Base-by-base conservation (phyloP, 768 basidiomycete genomes). In the Tulasnella sp. region DNA sequence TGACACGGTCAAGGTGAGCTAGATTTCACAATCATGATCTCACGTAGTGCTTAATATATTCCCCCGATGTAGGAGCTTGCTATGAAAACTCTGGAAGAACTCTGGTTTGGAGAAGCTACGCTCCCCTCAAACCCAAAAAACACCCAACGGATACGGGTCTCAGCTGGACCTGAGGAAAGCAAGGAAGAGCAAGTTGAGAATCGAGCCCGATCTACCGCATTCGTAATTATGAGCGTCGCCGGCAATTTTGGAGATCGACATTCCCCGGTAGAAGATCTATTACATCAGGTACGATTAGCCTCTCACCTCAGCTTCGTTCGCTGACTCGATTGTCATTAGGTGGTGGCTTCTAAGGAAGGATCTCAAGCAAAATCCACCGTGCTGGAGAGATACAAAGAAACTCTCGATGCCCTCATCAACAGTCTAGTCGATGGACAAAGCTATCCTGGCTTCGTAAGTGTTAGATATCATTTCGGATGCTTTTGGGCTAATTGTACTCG, bases 341-440 rank as follows among this genome's bases (percentile, higher is more conserved):
- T 92, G 28, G 82, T 89, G 63, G 68, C 71, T 1, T 79, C 78
- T 20, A 88, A 86, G 62, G 73, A 72, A n/a, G 75, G 74, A 1
- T 63, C 63, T 12, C 69, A 84, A 12, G 68, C 74, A 9, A n/a
- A n/a, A n/a, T 55, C 68, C 1, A 62, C 65, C 13, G 66, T 90
- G 32, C 82, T 83, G 56, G 62, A 67, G 4, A 78, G 78, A n/a
- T 88, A 89, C 63, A 67, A 73, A 2, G 81, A 86, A 56, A 81
- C 93, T 34, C 87, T 88, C 56, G 87, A 89, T 59, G 75, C 75
- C 0, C 65, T 98, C 55, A 89, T 98, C 42, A 86, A 90, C 61
- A 79, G 81, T 2, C 70, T 98, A 19, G 86, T 92, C 3, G 93
- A 95, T 67, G 85, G 83, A 0, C 79, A 83, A 2, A 79, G 81